These are phyloP conservation scores for Kuraishia piskuri DNA, from an alignment of 805 yeast species.

Conservation along the genomic window DNA sequence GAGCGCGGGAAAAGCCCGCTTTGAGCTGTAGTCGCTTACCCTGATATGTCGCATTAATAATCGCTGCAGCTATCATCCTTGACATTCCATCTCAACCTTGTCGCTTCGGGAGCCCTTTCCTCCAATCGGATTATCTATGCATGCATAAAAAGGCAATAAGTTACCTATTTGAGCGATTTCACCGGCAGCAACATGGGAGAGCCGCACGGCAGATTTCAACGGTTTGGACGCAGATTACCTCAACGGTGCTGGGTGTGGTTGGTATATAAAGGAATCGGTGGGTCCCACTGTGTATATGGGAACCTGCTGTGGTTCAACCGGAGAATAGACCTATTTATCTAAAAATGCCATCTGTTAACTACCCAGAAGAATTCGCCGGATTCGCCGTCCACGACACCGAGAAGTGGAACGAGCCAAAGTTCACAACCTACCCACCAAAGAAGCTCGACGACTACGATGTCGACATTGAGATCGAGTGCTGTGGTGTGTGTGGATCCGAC, in stretches of 20 bases:
- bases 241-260: too few species aligned
- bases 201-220: neutral
- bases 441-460: constrained; percentile 35
- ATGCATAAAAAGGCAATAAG: neutral
- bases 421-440: constrained; percentile 41
- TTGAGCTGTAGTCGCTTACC: too few species aligned
- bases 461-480: constrained; percentile 48
- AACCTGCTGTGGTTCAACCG: too few species aligned
- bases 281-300: too few species aligned
- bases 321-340: neutral
- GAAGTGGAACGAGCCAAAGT: constrained; percentile 50
- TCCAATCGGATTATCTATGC: neutral
- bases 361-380: constrained; percentile 55
- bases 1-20: too few species aligned
- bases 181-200: neutral
- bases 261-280: too few species aligned
- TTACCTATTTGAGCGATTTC: neutral
- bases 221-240: neutral
- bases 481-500: constrained; percentile 67
- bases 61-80: neutral
- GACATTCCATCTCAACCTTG: neutral
- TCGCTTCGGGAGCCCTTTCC: neutral
- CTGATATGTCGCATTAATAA: too few species aligned
- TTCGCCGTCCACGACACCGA: constrained; percentile 41
- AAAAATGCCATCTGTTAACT: constrained; percentile 16